Percentiles rank a stretch among this genome's conserved stretches.
phyloP scores from a whole-genome alignment of 2,329 filamentous ascomycete genomes.

The Xylariaceae sp. region DNA sequence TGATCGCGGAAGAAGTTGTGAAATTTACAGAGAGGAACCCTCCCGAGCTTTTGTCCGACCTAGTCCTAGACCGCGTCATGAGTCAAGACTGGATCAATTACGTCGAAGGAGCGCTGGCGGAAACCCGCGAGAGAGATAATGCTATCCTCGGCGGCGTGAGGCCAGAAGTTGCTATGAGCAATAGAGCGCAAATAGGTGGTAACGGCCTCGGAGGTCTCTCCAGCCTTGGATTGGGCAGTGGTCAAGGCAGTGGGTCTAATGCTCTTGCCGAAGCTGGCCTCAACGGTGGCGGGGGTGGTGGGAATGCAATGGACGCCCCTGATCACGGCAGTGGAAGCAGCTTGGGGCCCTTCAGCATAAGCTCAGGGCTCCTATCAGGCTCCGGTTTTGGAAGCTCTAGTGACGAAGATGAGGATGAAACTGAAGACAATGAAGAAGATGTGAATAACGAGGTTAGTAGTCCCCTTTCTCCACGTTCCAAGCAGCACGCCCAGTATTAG shows the following conservation, averaged over 20 bases:
- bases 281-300: conserved; percentile 69
- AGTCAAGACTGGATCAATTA: conserved; percentile 92
- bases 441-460: conserved; percentile 70
- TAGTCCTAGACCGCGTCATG: conserved; percentile 86
- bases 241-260: conserved; percentile 58
- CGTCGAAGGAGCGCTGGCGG: conserved; percentile 88
- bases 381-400: conserved; percentile 94
- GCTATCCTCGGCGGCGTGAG: conserved; percentile 96
- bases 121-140: conserved; percentile 94
- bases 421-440: conserved; percentile 82
- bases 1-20: conserved; percentile 97
- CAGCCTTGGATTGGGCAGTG: conserved; percentile 48
- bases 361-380: conserved; percentile 72
- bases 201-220: conserved; percentile 55
- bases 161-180: conserved; percentile 85
- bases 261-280: conserved; percentile 82
- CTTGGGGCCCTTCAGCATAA: conserved; percentile 74
- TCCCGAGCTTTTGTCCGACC: conserved; percentile 82
- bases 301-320: conserved; percentile 62
- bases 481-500: conserved; percentile 1
- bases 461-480: conserved; percentile 32
- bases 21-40: conserved; percentile 97
- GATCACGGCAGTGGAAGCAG: conserved; percentile 69
- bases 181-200: conserved; percentile 67
- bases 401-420: conserved; percentile 95